Evolutionary conservation across 371 early-diverging fungal genomes (phyloP), one percentile per base, ranked within the genome.

Genomic region (Mortierella sp.): DNA sequence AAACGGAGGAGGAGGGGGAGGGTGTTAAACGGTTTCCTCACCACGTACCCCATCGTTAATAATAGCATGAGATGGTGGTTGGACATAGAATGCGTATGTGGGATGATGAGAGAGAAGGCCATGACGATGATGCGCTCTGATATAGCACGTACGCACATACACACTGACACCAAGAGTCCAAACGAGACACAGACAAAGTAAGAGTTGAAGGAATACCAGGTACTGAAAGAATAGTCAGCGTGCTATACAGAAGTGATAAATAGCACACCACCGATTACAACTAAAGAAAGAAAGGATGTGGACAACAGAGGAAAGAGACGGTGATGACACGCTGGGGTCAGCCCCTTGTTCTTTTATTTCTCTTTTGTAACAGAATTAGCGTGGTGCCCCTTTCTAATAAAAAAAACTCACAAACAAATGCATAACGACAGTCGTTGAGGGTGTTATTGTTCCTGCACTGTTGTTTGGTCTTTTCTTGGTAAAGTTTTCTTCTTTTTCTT

Each of bases 301-400:
- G 10, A 35, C 21, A 16, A 29, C 35, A 29, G 63, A 18, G 18
- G 11, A 46, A 71, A 71, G 5, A 71, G 46, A 29, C 12, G 29
- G 27, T 16, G 48, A 32, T 46, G 71, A 46, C 14, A 71, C 46
- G 72, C 35, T 46, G 72, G 72, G 72, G 38, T 10, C 48, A 72
- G 51, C 71, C 48, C 71, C 48, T 71, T 71, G 71, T 46, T 48
- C 35, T 41, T 46, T 71, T 71, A 27, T 68, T 38, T 4, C 27
- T 46, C 38, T 71, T 71, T 46, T 71, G 46, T 71, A 3, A 48
- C 68, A 68, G 68, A 41, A 21, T 68, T 56, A 56, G 18, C 63
- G 29, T 12, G 32, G 29, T 4, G 2, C 32, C 63, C 63, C 18
- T 16, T 35, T 18, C 21, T 29, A 29, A 60, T 21, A 32, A 38